phyloP scores from a whole-genome alignment of 768 basidiomycete species.

The Termitomyces sp. region DNA sequence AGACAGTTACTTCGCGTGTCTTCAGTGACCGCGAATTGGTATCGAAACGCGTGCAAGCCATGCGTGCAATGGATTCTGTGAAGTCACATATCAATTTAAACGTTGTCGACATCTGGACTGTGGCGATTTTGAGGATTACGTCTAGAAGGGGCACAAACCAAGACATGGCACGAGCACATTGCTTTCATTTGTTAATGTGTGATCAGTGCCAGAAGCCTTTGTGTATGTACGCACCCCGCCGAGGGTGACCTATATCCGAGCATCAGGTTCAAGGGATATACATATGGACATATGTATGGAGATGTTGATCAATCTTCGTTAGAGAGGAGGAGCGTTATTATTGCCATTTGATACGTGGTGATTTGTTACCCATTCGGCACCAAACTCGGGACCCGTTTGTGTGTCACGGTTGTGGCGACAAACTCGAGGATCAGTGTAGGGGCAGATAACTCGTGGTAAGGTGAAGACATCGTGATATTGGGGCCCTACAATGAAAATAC shows the following conservation, averaged over 20 bases:
- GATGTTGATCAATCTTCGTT: not conserved
- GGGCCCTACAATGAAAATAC: not conserved
- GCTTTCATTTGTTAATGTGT: not conserved
- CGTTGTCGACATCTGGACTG: not conserved
- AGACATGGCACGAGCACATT: not conserved
- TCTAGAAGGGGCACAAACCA: not conserved
- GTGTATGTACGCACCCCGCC: not conserved
- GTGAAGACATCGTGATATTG: not conserved
- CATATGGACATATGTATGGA: not conserved
- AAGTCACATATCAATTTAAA: not conserved
- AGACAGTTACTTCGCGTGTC: not conserved
- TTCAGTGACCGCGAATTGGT: not conserved
- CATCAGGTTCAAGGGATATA: not conserved
- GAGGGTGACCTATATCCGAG: too few species aligned
- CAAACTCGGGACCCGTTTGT: slow-evolving; percentile 1
- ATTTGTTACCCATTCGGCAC: not conserved
- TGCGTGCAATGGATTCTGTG: not conserved
- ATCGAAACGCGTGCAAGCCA: not conserved
- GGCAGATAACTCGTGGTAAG: not conserved
- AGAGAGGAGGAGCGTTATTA: slow-evolving; percentile 4
- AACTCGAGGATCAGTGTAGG: not conserved
- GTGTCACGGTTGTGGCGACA: not conserved
- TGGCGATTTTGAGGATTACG: not conserved
- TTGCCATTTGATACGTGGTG: slow-evolving; percentile 8
- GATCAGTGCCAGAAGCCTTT: not conserved